Evolutionary conservation across 345 rosid species (phyloP).

Genomic region (Mercurialis annua): DNA sequence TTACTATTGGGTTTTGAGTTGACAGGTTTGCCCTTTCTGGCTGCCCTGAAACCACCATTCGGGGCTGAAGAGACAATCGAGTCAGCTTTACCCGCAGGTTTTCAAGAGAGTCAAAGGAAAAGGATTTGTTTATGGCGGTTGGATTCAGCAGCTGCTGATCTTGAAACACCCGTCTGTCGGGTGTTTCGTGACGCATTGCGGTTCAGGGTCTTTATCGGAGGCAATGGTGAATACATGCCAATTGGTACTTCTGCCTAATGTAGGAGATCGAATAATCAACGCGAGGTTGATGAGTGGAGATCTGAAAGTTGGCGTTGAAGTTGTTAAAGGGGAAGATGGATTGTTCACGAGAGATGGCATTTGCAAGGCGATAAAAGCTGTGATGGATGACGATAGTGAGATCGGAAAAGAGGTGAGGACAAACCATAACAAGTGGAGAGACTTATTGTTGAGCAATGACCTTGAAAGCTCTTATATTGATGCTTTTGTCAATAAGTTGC

Average conservation of each 20-base stretch:
- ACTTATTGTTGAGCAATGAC: slow-evolving; percentile 19
- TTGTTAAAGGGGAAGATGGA: slow-evolving; percentile 34
- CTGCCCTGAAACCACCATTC: slow-evolving; percentile 34
- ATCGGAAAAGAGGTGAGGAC: slow-evolving; percentile 20
- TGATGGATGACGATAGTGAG: slow-evolving; percentile 33
- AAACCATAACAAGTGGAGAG: slow-evolving; percentile 30
- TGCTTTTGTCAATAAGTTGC: slow-evolving; percentile 11
- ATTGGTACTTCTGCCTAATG: slow-evolving; percentile 35
- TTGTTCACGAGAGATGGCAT: slow-evolving; percentile 26
- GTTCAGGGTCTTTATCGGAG: slow-evolving; percentile 36
- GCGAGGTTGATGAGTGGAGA: slow-evolving; percentile 38
- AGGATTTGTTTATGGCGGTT: slow-evolving; percentile 30
- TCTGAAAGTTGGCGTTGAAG: slow-evolving; percentile 36
- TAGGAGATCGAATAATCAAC: slow-evolving; percentile 40
- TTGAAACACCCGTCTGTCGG: slow-evolving; percentile 33
- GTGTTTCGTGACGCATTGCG: slow-evolving; percentile 49
- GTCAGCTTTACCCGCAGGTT: slow-evolving; percentile 31
- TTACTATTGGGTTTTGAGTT: slow-evolving; percentile 35
- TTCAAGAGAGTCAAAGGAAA: slow-evolving; percentile 31
- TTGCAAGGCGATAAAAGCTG: slow-evolving; percentile 32
- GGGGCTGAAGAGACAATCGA: slow-evolving; percentile 28
- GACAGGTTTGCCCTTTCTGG: slow-evolving; percentile 34
- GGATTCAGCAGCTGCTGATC: slow-evolving; percentile 35
- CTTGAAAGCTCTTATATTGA: slow-evolving; percentile 33
- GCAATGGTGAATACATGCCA: slow-evolving; percentile 36